Evolutionary conservation across 2,329 filamentous ascomycete species (phyloP), one percentile per base, ranked within the genome.

Genomic region (Fusarium sublunatum): DNA sequence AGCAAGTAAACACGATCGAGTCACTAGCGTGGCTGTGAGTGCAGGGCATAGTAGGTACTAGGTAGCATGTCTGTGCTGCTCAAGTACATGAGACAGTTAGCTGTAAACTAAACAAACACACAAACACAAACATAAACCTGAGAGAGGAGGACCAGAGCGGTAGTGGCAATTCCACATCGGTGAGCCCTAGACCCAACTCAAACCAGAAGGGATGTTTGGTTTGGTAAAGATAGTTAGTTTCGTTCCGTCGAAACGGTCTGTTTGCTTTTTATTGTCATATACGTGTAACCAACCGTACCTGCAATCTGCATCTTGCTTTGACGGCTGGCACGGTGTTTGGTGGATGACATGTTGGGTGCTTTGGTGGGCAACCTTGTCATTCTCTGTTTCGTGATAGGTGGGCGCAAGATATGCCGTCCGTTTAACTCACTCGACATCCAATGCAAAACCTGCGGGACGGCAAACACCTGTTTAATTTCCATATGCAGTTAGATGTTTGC

Each of bases 361-460:
- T 31, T 41, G 25, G 34, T 46, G 47, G 26, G 12, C 50, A 44
- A 52, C 64, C 64, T 43, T 67, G 64, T 61, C 64, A 35, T 28
- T 40, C 51, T 24, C 39, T 54, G 63, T 61, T 47, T 47, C 51
- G 46, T 70, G 68, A 70, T 70, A 70, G 68, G 68, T 70, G 68
- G 68, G 68, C 55, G 68, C 60, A 64, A 70, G 63, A 70, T 70
- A 70, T 70, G 68, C 68, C 68, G 68, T 70, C 53, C 58, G 53
- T 51, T 65, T 46, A 58, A 36, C 62, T 66, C 48, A 44, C 63
- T 63, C 48, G 48, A 55, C 15, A 48, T 46, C 36, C 31, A 65
- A 11, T 10, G 29, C 10, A 31, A 31, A 10, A 58, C 42, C 53
- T 50, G 62, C 57, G 62, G 62, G 52, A 62, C 61, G 35, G 41